A percentile compares a stretch with the other conserved stretches of the same genome.
These are phyloP conservation scores for Takashimella koratensis DNA, from an alignment of 1,284 basidiomycete genomes.

Conservation along the genomic window DNA sequence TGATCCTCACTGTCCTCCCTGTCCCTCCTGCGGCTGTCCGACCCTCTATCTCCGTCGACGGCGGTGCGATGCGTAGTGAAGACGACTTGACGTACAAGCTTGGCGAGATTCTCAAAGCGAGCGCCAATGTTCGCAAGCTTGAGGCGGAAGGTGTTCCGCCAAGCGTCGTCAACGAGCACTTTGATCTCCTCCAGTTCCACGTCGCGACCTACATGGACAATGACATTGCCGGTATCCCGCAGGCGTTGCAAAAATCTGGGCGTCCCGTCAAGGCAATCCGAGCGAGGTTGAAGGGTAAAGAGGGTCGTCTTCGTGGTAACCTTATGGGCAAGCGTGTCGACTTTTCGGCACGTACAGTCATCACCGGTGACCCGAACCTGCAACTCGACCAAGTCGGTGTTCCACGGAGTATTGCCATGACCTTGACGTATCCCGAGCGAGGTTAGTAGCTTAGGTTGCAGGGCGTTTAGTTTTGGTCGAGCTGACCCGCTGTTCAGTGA, in stretches of 20 bases:
- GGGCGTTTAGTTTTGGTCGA: too few species aligned
- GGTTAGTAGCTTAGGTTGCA: slow-evolving; percentile 61
- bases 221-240: slow-evolving; percentile 96
- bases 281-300: slow-evolving; percentile 96
- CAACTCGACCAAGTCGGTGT: slow-evolving; percentile 97
- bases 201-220: slow-evolving; percentile 99
- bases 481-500: slow-evolving; percentile 61
- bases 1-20: slow-evolving; percentile 97
- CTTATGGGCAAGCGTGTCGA: slow-evolving; percentile 99
- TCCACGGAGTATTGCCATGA: slow-evolving; percentile 95
- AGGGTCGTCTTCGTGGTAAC: slow-evolving; percentile 95
- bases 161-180: slow-evolving; percentile 93
- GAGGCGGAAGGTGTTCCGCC: slow-evolving; percentile 97
- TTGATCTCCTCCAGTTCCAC: slow-evolving; percentile 96
- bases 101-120: slow-evolving; percentile 94
- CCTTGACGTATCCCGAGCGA: slow-evolving; percentile 94
- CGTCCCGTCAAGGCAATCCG: slow-evolving; percentile 98
- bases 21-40: slow-evolving; percentile 98
- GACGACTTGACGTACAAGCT: slow-evolving; percentile 99
- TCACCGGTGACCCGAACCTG: slow-evolving; percentile 97
- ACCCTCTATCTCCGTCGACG: slow-evolving; percentile 94
- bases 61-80: slow-evolving; percentile 92
- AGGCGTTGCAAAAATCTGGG: slow-evolving; percentile 95
- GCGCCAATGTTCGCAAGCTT: slow-evolving; percentile 83
- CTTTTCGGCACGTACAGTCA: slow-evolving; percentile 98